Conservation (phyloP, 2,329 filamentous ascomycete genomes). For the Metarhizium robertsii region DNA sequence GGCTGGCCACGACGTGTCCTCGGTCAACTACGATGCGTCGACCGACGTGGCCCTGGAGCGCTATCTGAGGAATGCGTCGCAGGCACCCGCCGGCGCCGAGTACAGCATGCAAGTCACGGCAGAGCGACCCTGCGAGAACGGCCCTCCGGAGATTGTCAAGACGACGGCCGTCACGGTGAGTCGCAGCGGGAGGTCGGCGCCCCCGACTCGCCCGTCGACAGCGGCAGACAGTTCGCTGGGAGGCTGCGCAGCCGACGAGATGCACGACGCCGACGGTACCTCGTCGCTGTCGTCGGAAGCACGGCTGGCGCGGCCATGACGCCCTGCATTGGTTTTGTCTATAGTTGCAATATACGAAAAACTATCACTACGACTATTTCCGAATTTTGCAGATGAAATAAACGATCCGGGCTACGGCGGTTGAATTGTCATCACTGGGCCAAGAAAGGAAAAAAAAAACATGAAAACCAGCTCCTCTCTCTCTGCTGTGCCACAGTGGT, state of each 20-base stretch:
- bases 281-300: conserved; percentile 2
- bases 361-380: no score
- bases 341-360: neutral
- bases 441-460: no score
- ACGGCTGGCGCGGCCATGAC: neutral
- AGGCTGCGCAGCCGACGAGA: neutral
- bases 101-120: conserved; percentile 2
- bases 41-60: conserved; percentile 4
- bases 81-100: neutral
- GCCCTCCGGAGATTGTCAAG: conserved; percentile 1
- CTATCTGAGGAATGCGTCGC: neutral
- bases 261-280: neutral
- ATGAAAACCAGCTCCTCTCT: no score
- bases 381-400: no score
- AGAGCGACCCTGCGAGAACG: neutral
- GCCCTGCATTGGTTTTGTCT: no score
- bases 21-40: neutral
- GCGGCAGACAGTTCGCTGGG: neutral
- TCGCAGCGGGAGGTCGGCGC: neutral
- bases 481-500: no score
- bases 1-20: neutral
- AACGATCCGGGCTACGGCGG: no score
- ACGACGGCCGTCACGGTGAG: conserved; percentile 4
- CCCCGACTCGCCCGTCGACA: neutral
- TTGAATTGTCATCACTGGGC: no score